Conservation (phyloP, 1,139 yeast genomes). For the Scheffersomyces quercinus region DNA sequence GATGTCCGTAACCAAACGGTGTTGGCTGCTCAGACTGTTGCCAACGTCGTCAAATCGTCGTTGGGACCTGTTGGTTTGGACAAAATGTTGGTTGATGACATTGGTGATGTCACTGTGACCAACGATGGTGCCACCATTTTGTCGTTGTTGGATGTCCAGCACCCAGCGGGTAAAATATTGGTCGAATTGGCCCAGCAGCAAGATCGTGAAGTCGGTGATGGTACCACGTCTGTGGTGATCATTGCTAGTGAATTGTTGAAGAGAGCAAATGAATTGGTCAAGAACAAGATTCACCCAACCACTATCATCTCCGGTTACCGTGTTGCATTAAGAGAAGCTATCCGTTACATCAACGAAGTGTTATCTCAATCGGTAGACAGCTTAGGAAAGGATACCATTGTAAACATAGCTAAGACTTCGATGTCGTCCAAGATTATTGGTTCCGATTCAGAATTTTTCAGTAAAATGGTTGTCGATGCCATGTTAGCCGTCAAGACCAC, state of each 20-base stretch:
- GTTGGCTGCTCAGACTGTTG: conserved; percentile 93
- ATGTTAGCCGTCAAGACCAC: conserved; percentile 93
- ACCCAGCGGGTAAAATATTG: conserved; percentile 96
- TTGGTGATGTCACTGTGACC: conserved; percentile 98
- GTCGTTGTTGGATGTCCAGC: conserved; percentile 90
- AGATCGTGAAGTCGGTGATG: conserved; percentile 98
- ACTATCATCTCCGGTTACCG: conserved; percentile 96
- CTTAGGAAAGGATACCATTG: conserved; percentile 78
- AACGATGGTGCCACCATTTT: conserved; percentile 98
- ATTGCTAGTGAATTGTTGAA: conserved; percentile 90
- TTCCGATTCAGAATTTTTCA: conserved; percentile 88
- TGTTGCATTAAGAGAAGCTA: conserved; percentile 89
- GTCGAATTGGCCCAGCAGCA: conserved; percentile 99
- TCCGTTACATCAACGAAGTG: conserved; percentile 83
- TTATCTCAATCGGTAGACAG: conserved; percentile 78
- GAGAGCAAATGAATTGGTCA: conserved; percentile 92
- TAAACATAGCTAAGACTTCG: conserved; percentile 92
- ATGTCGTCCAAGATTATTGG: conserved; percentile 98
- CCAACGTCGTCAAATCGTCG: conserved; percentile 95
- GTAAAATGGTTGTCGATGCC: conserved; percentile 91
- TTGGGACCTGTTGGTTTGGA: conserved; percentile 98
- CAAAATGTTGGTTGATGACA: conserved; percentile 98
- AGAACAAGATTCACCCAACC: conserved; percentile 94
- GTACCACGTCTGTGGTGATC: conserved; percentile 94
- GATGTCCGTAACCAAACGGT: conserved; percentile 97